Conservation (phyloP, 192 early-diverging fungal species). For the Coemansia sp. region DNA sequence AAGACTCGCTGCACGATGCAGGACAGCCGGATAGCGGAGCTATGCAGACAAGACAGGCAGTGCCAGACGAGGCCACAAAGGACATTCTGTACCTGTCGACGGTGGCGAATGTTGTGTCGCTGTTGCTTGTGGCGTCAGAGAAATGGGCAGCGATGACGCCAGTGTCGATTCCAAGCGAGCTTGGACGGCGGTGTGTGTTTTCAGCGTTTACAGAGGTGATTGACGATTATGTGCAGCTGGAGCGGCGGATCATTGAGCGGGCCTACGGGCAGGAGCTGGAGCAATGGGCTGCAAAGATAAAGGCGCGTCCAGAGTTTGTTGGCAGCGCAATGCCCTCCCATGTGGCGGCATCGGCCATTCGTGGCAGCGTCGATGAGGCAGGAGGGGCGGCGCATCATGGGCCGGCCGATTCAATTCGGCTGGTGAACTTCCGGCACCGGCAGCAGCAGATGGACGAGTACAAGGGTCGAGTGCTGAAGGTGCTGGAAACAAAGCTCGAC, state of each 20-base stretch:
- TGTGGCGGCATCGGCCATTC: background rate
- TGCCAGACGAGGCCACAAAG: slow-evolving; percentile 41
- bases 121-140: slow-evolving; percentile 26
- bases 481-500: slow-evolving; percentile 25
- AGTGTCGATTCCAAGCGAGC: slow-evolving; percentile 15
- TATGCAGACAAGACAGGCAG: slow-evolving; percentile 6
- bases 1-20: background rate
- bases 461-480: slow-evolving; percentile 29
- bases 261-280: slow-evolving; percentile 29
- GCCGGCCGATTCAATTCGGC: slow-evolving; percentile 2
- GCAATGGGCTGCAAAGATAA: slow-evolving; percentile 22
- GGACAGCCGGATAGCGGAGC: background rate
- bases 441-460: slow-evolving; percentile 52
- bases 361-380: background rate
- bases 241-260: slow-evolving; percentile 40
- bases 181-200: slow-evolving; percentile 44
- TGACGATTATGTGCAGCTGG: slow-evolving; percentile 39
- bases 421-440: slow-evolving; percentile 32
- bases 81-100: slow-evolving; percentile 44
- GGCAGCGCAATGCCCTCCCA: background rate
- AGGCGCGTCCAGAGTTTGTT: slow-evolving; percentile 2
- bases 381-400: background rate
- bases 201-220: slow-evolving; percentile 40
- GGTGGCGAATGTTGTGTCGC: slow-evolving; percentile 34
- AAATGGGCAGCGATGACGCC: slow-evolving; percentile 29